These are phyloP conservation scores for Malassezia restricta DNA, from an alignment of 1,284 basidiomycete genomes.

Conservation along the genomic window DNA sequence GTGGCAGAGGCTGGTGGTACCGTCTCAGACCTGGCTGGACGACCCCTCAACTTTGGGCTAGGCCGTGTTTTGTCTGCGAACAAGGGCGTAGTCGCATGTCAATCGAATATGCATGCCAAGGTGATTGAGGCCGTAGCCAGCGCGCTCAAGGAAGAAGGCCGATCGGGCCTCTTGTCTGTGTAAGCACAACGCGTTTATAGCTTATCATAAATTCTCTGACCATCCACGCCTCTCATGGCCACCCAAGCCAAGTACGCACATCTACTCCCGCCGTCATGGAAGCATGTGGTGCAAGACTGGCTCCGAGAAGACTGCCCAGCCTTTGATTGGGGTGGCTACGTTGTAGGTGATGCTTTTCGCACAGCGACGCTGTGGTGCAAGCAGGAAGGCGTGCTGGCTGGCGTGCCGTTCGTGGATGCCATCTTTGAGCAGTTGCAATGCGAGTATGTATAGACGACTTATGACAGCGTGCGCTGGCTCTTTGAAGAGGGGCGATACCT, in stretches of 20 bases:
- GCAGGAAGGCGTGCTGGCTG: slow-evolving; percentile 71
- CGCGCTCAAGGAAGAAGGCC: slow-evolving; percentile 52
- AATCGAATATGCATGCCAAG: slow-evolving; percentile 56
- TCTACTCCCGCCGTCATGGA: slow-evolving; percentile 48
- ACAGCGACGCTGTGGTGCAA: slow-evolving; percentile 85
- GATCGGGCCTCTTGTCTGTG: slow-evolving; percentile 14
- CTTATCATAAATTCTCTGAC: not conserved
- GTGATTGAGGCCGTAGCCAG: slow-evolving; percentile 65
- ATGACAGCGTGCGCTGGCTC: slow-evolving; percentile 76
- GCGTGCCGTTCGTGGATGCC: slow-evolving; percentile 89
- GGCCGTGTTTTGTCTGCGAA: slow-evolving; percentile 77
- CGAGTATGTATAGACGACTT: slow-evolving; percentile 51
- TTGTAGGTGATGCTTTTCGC: slow-evolving; percentile 78
- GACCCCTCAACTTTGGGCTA: slow-evolving; percentile 69
- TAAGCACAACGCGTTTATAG: not conserved
- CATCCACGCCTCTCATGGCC: not conserved
- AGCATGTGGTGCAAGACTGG: slow-evolving; percentile 66
- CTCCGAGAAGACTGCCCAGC: slow-evolving; percentile 86
- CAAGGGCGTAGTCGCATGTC: slow-evolving; percentile 70
- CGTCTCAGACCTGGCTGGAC: slow-evolving; percentile 69
- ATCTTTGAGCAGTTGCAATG: slow-evolving; percentile 81
- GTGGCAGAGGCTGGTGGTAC: slow-evolving; percentile 79
- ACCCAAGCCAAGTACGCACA: slow-evolving; percentile 17
- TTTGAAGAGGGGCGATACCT: slow-evolving; percentile 65
- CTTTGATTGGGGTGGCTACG: slow-evolving; percentile 93